phyloP scores from a whole-genome alignment of 805 yeast species.

The Monosporozyma yasuniensis region DNA sequence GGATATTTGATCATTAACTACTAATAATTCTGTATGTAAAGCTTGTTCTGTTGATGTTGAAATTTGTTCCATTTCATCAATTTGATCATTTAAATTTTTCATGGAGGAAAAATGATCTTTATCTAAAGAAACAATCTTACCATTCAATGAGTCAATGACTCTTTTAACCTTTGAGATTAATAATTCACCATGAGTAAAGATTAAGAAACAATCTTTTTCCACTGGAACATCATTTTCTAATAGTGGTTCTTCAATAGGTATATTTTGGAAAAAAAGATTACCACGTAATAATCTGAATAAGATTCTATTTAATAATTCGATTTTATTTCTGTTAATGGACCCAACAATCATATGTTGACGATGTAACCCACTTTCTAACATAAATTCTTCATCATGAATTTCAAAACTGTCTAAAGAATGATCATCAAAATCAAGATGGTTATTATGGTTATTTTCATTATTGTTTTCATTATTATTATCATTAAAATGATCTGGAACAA shows the following conservation, averaged over 20 bases:
- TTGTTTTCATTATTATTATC: slow-evolving; percentile 12
- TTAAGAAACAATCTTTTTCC: slow-evolving; percentile 74
- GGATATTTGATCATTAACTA: slow-evolving; percentile 65
- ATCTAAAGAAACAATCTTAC: slow-evolving; percentile 42
- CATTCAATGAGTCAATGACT: slow-evolving; percentile 86
- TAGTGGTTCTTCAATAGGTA: slow-evolving; percentile 61
- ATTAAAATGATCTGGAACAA: slow-evolving; percentile 12
- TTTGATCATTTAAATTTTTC: slow-evolving; percentile 36
- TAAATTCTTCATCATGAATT: neutral
- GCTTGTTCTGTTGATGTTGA: slow-evolving; percentile 58
- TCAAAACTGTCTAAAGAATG: neutral
- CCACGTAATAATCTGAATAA: slow-evolving; percentile 92
- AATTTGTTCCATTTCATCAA: slow-evolving; percentile 52
- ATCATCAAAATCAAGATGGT: slow-evolving; percentile 1
- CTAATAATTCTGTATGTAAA: slow-evolving; percentile 65
- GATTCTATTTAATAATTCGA: slow-evolving; percentile 66
- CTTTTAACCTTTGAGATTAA: slow-evolving; percentile 64
- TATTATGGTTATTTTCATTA: slow-evolving; percentile 4
- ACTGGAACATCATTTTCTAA: slow-evolving; percentile 49
- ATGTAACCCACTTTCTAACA: slow-evolving; percentile 15
- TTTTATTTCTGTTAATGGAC: slow-evolving; percentile 63
- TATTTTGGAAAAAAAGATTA: slow-evolving; percentile 68
- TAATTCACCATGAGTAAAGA: slow-evolving; percentile 83
- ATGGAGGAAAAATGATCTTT: slow-evolving; percentile 36
- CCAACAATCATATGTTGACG: slow-evolving; percentile 46